Evolutionary conservation across 2,329 filamentous ascomycete genomes (phyloP), one percentile per base, ranked within the genome.

Genomic region (Cadophora sp.): DNA sequence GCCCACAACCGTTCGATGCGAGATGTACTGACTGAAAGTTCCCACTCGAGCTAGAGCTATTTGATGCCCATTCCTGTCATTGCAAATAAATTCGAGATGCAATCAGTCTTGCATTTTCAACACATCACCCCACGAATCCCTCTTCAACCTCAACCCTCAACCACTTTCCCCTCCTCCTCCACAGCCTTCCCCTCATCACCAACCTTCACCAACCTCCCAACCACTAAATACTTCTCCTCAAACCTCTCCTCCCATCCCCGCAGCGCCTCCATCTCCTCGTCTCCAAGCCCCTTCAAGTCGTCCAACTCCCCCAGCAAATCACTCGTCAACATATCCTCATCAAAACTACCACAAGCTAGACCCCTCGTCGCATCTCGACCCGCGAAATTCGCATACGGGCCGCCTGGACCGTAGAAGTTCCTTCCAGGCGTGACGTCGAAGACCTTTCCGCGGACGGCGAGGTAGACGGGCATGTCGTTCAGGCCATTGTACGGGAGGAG

Each of bases 321-420:
- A 83, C 95, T 89, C 20, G 96, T 98, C 81, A 98, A 82, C 94
- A 98, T 97, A 7, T 94, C 91, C 83, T 92, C 88, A 78, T 97
- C 96, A 79, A 99, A 98, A 81, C 93, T 97, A 67, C 94, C 93
- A 79, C 88, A 92, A 0, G 96, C 95, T 68, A 99, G 82, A 0
- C 96, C 96, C 62, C 95, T 86, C 71, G 88, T 93, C 22, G 96
- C 96, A 80, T 99, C 96, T 47, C 94, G 85, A 0, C 96, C 96
- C 0, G 96, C 96, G 77, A 99, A 99, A 82, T 98, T 98, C 79
- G 90, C 90, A 79, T 99, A 99, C 1, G 95, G 94, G 0, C 95
- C 95, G 14, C 94, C 94, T 22, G 96, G 96, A 4, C 96, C 96
- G 81, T 99, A 99, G 80, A 98, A 98, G 83, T 96, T 94, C 76